A percentile compares a stretch with the other conserved stretches of the same genome.
These are phyloP conservation scores for Trichosanthes cucumerina DNA, from an alignment of 306 rosid species.

Conservation along the genomic window DNA sequence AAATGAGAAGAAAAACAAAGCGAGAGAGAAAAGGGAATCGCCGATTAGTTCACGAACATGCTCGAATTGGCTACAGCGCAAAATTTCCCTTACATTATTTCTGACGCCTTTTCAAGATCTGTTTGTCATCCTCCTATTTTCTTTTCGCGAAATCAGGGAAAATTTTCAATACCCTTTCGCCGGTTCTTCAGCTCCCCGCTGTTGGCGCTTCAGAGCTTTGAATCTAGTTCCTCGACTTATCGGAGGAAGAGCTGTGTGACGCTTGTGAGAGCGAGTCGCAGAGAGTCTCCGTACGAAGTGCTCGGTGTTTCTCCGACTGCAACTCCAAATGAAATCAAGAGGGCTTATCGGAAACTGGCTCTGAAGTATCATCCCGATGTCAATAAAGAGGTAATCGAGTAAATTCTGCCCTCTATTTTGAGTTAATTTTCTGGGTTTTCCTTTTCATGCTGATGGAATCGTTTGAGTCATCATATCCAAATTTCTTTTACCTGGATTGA, in stretches of 20 bases:
- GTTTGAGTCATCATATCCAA: background rate
- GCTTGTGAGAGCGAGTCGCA: slow-evolving; percentile 30
- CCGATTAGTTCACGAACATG: slow-evolving; percentile 36
- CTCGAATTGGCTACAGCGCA: slow-evolving; percentile 26
- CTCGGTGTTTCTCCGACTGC: slow-evolving; percentile 82
- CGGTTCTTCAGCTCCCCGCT: slow-evolving; percentile 8
- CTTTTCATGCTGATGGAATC: background rate
- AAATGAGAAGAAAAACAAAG: slow-evolving; percentile 15
- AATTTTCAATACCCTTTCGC: slow-evolving; percentile 24
- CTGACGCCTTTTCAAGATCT: slow-evolving; percentile 22
- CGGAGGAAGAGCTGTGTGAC: slow-evolving; percentile 12
- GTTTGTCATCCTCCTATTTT: slow-evolving; percentile 12
- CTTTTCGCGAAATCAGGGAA: slow-evolving; percentile 21
- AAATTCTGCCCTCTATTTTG: background rate
- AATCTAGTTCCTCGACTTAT: slow-evolving; percentile 14
- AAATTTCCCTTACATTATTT: slow-evolving; percentile 10
- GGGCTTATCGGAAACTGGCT: slow-evolving; percentile 91
- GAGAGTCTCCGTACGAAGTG: slow-evolving; percentile 78
- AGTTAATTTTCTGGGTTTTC: background rate
- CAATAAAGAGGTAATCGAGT: slow-evolving; percentile 62
- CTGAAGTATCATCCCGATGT: slow-evolving; percentile 96
- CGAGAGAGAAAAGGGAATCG: slow-evolving; percentile 7
- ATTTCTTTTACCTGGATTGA: background rate
- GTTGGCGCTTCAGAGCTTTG: slow-evolving; percentile 1
- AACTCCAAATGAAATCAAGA: slow-evolving; percentile 51